These are phyloP conservation scores for Lentinula sp. DNA, from an alignment of 768 basidiomycete genomes.

Conservation along the genomic window DNA sequence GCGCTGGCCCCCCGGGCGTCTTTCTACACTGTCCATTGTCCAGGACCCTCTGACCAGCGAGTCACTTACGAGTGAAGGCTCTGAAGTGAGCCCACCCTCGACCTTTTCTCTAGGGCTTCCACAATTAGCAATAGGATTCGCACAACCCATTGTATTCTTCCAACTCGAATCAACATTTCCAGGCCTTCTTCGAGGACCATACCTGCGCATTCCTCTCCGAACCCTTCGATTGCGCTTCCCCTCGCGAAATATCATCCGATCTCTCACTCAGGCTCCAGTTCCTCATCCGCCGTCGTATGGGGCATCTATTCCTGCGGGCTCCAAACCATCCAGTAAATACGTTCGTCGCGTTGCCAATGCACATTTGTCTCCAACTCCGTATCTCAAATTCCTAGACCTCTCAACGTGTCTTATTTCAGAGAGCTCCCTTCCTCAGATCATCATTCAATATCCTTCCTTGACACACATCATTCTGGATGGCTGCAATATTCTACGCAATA, in stretches of 20 bases:
- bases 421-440: conserved; percentile 46
- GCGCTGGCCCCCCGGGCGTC: conserved; percentile 44
- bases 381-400: conserved; percentile 63
- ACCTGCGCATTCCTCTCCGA: conserved; percentile 44
- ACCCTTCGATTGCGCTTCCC: conserved; percentile 71
- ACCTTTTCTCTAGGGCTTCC: conserved; percentile 5
- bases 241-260: conserved; percentile 45
- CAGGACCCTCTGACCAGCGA: conserved; percentile 46
- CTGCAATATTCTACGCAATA: conserved; percentile 49
- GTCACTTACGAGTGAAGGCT: conserved; percentile 6
- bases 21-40: conserved; percentile 52
- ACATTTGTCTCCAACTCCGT: conserved; percentile 19
- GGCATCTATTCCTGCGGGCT: not conserved
- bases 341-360: not conserved
- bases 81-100: conserved; percentile 13
- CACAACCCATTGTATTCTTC: conserved; percentile 88
- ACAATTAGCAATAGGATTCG: conserved; percentile 35
- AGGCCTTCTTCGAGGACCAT: conserved; percentile 36
- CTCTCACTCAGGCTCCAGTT: conserved; percentile 24
- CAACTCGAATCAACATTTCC: conserved; percentile 48
- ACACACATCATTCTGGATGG: conserved; percentile 68
- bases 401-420: conserved; percentile 60
- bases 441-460: conserved; percentile 44
- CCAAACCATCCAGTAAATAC: not conserved
- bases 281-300: conserved; percentile 8